These are phyloP conservation scores for Fusarium armeniacum DNA, from an alignment of 2,329 filamentous ascomycete species.

Conservation along the genomic window DNA sequence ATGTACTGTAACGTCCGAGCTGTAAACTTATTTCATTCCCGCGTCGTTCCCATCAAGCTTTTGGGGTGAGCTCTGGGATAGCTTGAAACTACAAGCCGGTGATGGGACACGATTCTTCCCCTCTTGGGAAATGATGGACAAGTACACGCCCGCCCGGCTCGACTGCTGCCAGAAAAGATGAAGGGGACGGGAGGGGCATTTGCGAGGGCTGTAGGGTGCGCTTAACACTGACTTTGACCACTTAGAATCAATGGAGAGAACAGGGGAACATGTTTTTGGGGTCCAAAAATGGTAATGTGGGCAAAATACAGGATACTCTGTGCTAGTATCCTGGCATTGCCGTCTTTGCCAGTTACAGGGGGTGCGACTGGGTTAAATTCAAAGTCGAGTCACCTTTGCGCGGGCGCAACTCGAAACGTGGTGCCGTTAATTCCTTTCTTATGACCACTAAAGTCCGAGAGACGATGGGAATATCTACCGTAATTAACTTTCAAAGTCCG, in stretches of 20 bases:
- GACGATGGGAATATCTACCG: not conserved
- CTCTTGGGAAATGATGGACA: constrained; percentile 27
- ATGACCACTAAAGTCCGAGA: constrained; percentile 24
- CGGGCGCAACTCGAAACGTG: constrained; percentile 23
- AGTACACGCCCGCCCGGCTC: constrained; percentile 24
- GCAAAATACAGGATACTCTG: constrained; percentile 24
- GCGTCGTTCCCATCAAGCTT: constrained; percentile 29
- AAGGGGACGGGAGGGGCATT: constrained; percentile 41
- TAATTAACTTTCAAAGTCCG: constrained; percentile 1
- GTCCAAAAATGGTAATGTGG: constrained; percentile 13
- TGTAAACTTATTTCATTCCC: constrained; percentile 27
- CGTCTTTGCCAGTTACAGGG: constrained; percentile 1
- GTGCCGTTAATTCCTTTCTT: constrained; percentile 3
- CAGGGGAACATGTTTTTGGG: constrained; percentile 29
- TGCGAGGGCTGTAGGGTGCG: constrained; percentile 29
- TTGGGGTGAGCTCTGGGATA: not conserved
- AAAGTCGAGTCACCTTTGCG: constrained; percentile 7
- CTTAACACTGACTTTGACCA: not conserved
- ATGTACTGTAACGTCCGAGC: constrained; percentile 11
- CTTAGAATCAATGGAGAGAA: not conserved
- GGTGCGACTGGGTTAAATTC: constrained; percentile 28
- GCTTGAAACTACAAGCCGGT: constrained; percentile 20
- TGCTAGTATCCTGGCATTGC: no score
- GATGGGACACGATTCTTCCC: constrained; percentile 20
- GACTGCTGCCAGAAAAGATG: constrained; percentile 31